Percentiles rank a stretch among this genome's conserved stretches.
Conservation (phyloP, 441 rosid genomes). For the Manihot esculenta region DNA sequence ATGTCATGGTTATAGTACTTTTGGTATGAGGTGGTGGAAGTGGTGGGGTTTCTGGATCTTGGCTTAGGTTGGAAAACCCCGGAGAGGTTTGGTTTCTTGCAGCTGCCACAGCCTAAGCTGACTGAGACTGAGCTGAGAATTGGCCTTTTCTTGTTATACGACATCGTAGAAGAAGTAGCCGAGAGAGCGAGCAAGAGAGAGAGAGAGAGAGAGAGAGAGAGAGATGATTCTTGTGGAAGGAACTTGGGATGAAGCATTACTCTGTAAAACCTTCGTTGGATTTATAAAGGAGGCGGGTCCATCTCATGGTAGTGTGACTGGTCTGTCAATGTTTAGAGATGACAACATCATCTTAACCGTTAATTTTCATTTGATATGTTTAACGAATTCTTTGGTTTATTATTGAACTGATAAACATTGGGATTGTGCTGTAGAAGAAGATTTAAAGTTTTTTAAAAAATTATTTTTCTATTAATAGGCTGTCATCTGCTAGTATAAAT, state of each 20-base stretch:
- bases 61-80: constrained; percentile 42
- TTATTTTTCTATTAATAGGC: too few relatives aligned
- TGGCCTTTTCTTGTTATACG: constrained; percentile 44
- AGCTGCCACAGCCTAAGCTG: constrained; percentile 65
- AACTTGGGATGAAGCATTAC: background rate
- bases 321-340: background rate
- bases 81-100: constrained; percentile 54
- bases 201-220: background rate
- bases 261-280: too few relatives aligned
- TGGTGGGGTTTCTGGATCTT: constrained; percentile 29
- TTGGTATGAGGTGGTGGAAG: constrained; percentile 24
- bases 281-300: constrained; percentile 4
- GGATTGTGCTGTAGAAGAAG: too few relatives aligned
- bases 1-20: constrained; percentile 12
- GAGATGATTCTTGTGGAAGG: background rate
- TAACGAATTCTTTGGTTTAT: background rate
- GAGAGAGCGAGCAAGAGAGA: constrained; percentile 5
- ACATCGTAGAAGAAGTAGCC: constrained; percentile 12
- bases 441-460: too few relatives aligned
- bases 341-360: constrained; percentile 13
- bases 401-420: background rate
- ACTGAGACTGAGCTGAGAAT: constrained; percentile 55
- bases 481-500: too few relatives aligned
- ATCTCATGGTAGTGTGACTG: background rate
- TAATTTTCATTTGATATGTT: background rate